phyloP scores from a whole-genome alignment of 441 rosid species.

The Pelargonium myrrhifolium region DNA sequence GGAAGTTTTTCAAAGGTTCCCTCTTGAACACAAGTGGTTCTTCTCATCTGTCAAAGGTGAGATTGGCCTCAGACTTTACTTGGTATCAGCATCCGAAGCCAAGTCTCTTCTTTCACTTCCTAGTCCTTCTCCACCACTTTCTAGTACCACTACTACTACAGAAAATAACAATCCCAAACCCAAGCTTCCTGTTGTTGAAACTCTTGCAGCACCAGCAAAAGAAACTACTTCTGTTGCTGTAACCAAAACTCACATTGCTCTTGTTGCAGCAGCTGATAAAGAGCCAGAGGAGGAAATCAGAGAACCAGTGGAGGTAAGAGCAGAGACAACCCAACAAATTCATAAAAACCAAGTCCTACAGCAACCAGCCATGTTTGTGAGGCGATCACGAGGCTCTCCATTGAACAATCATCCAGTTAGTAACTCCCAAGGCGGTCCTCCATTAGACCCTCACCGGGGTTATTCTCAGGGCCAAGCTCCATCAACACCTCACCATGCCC shows the following conservation, averaged over 20 bases:
- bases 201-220: constrained; percentile 21
- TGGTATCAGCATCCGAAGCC: constrained; percentile 25
- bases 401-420: constrained; percentile 47
- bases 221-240: constrained; percentile 16
- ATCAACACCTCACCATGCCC: no score
- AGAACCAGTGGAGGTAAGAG: constrained; percentile 4
- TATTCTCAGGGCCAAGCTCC: no score
- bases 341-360: constrained; percentile 32
- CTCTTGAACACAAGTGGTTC: constrained; percentile 35
- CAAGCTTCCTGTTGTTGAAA: constrained; percentile 16
- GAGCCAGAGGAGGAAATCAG: constrained; percentile 7
- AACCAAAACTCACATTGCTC: constrained; percentile 6
- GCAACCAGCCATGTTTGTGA: constrained; percentile 19
- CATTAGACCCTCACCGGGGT: no score
- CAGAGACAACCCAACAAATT: constrained; percentile 21
- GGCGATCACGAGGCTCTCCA: constrained; percentile 19
- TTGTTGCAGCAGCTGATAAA: constrained; percentile 1
- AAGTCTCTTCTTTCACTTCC: constrained; percentile 17
- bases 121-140: background rate
- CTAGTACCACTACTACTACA: no score
- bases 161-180: constrained; percentile 21
- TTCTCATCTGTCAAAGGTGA: constrained; percentile 43
- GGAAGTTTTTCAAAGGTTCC: constrained; percentile 42
- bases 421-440: constrained; percentile 23
- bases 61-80: constrained; percentile 39